phyloP scores from a whole-genome alignment of 2,329 filamentous ascomycete genomes.

The Fusarium liriodendri region DNA sequence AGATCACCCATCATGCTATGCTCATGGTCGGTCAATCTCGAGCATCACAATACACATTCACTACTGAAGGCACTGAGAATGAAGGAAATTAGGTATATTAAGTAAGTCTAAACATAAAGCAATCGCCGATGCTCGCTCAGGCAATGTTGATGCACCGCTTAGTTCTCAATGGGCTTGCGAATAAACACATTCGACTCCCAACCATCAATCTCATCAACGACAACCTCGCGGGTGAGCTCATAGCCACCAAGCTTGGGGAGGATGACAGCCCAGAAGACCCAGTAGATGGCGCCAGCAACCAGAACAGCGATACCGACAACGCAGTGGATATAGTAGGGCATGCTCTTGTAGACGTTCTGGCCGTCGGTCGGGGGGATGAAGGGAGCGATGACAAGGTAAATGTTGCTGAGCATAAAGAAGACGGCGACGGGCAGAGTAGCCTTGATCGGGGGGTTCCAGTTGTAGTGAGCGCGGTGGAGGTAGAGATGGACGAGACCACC shows the following conservation, averaged over 20 bases:
- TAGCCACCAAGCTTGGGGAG: slow-evolving; percentile 65
- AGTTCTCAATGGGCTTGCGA: slow-evolving; percentile 49
- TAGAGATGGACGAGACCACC: slow-evolving; percentile 66
- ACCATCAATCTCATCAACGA: slow-evolving; percentile 68
- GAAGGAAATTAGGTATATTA: slow-evolving; percentile 3
- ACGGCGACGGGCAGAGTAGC: slow-evolving; percentile 65
- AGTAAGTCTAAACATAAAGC: slow-evolving; percentile 18
- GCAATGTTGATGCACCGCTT: neutral
- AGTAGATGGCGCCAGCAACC: slow-evolving; percentile 64
- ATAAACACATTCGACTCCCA: slow-evolving; percentile 70
- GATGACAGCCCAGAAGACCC: slow-evolving; percentile 65
- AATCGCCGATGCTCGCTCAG: slow-evolving; percentile 8
- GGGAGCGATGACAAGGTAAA: slow-evolving; percentile 70
- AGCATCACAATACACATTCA: neutral
- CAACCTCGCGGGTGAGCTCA: slow-evolving; percentile 65
- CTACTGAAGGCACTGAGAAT: neutral
- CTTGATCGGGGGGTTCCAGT: slow-evolving; percentile 66
- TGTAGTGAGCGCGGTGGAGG: slow-evolving; percentile 57
- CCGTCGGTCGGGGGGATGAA: slow-evolving; percentile 64
- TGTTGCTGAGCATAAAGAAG: slow-evolving; percentile 71
- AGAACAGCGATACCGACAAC: slow-evolving; percentile 67
- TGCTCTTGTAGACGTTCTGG: slow-evolving; percentile 63
- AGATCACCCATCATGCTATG: neutral
- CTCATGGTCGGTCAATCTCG: neutral
- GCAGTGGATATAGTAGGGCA: slow-evolving; percentile 70